phyloP scores from a whole-genome alignment of 805 yeast species.

The Pichia deserticola region DNA sequence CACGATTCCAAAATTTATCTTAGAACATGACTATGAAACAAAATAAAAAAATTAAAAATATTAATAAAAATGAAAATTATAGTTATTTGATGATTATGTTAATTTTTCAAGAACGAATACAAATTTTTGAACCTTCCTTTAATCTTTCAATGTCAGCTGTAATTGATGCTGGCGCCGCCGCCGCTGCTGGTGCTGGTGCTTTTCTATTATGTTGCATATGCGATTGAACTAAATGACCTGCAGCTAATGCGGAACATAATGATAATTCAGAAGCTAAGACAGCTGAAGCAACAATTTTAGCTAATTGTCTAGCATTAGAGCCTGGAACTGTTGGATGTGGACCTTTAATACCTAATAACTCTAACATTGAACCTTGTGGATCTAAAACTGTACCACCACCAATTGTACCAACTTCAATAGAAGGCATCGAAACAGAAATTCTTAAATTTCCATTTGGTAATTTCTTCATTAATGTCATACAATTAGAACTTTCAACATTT shows the following conservation, averaged over 20 bases:
- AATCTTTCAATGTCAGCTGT: constrained; percentile 39
- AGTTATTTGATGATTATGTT: too few relatives aligned
- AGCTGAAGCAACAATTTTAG: constrained; percentile 86
- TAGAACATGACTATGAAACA: too few relatives aligned
- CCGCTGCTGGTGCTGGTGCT: constrained; percentile 24
- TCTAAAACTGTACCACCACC: constrained; percentile 98
- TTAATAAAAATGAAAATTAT: not conserved
- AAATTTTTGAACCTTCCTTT: constrained; percentile 65
- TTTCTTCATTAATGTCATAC: constrained; percentile 92
- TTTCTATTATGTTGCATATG: constrained; percentile 93
- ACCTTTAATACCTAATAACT: constrained; percentile 88
- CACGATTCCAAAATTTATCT: too few relatives aligned
- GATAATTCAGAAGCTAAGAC: constrained; percentile 96
- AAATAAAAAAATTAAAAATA: not conserved
- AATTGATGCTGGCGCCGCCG: constrained; percentile 6
- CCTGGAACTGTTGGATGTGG: constrained; percentile 95
- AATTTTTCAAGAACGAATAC: constrained; percentile 49
- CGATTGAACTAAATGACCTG: constrained; percentile 95
- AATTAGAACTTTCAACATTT: constrained; percentile 94
- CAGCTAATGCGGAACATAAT: constrained; percentile 91
- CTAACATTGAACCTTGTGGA: constrained; percentile 96
- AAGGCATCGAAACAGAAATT: constrained; percentile 98
- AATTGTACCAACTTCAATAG: constrained; percentile 97
- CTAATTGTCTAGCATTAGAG: constrained; percentile 87
- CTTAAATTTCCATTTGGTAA: constrained; percentile 66